Percentiles rank a stretch among this genome's conserved stretches.
These are phyloP conservation scores for Saturnispora quitensis DNA, from an alignment of 805 yeast genomes.

Conservation along the genomic window DNA sequence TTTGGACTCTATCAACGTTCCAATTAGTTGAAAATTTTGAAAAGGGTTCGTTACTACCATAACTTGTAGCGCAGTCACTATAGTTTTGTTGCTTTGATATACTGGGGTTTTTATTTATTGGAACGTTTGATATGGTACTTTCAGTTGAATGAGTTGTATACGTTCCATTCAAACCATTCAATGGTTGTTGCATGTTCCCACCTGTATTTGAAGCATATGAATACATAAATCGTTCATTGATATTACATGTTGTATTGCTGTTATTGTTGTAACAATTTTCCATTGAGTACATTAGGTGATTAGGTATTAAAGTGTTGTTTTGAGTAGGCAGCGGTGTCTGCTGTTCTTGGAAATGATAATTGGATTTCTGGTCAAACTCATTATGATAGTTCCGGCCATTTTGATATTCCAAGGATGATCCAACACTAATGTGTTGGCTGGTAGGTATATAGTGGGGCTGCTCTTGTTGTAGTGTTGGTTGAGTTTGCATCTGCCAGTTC, in stretches of 20 bases:
- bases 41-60: background rate
- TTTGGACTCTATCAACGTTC: background rate
- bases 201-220: background rate
- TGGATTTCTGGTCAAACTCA: background rate
- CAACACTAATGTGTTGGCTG: background rate
- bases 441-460: background rate
- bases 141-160: background rate
- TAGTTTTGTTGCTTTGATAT: background rate
- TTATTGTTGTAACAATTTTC: background rate
- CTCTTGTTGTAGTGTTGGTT: background rate
- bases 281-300: background rate
- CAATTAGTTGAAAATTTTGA: background rate
- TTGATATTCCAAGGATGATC: background rate
- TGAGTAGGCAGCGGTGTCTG: background rate
- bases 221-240: background rate
- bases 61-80: background rate
- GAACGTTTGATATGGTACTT: background rate
- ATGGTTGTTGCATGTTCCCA: background rate
- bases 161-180: background rate
- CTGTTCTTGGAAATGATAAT: background rate
- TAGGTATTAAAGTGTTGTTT: background rate
- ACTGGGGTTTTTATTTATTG: background rate
- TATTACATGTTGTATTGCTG: background rate
- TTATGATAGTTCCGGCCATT: background rate
- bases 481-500: background rate